Percentiles rank a stretch among this genome's conserved stretches.
Conservation (phyloP, 2,329 filamentous ascomycete genomes). For the Phialemoniopsis sp. region DNA sequence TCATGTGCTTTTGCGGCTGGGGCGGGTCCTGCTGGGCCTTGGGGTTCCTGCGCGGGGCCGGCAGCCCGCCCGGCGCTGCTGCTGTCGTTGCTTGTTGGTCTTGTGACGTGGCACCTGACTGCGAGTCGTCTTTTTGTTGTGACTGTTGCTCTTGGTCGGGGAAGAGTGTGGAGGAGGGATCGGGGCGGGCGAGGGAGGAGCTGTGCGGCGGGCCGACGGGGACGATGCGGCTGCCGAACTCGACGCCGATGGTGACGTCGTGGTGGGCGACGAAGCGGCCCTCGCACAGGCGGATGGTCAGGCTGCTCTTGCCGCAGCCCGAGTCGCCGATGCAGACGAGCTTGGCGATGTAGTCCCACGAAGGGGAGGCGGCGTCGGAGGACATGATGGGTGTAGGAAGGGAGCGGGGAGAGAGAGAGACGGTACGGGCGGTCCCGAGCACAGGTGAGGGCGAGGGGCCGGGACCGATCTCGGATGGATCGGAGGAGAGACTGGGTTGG, state of each 20-base stretch:
- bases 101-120: not conserved
- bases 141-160: constrained; percentile 5
- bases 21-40: constrained; percentile 10
- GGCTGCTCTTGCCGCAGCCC: constrained; percentile 89
- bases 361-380: constrained; percentile 50
- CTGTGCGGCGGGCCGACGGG: constrained; percentile 81
- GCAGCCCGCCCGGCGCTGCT: constrained; percentile 33
- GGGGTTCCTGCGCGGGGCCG: constrained; percentile 43
- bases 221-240: constrained; percentile 91
- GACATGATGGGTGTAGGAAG: constrained; percentile 38
- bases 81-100: not conserved
- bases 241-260: constrained; percentile 95
- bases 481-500: too few species aligned
- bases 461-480: too few species aligned
- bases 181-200: constrained; percentile 16
- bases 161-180: constrained; percentile 8
- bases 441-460: too few species aligned
- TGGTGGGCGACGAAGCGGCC: constrained; percentile 91
- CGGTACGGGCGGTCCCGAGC: not conserved
- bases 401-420: not conserved
- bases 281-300: constrained; percentile 94
- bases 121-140: constrained; percentile 7
- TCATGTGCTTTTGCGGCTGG: constrained; percentile 72
- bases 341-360: constrained; percentile 99
- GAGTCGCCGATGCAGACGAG: constrained; percentile 97